A percentile compares a stretch with the other conserved stretches of the same genome.
phyloP scores from a whole-genome alignment of 2,329 filamentous ascomycete genomes.

The Hymenotorrendiella dingleyae region DNA sequence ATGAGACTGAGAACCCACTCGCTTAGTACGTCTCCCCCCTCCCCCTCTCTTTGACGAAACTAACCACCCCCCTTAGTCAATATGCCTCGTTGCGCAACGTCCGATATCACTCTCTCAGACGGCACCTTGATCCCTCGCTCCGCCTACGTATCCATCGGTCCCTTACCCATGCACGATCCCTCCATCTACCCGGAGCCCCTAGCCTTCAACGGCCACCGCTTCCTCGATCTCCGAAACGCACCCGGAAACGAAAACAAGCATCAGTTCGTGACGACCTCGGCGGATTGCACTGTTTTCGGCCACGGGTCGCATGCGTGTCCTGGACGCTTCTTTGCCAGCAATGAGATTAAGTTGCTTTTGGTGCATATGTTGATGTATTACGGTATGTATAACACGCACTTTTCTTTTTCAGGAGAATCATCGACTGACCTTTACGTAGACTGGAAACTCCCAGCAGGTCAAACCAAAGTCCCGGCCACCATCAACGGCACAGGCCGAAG shows the following conservation, averaged over 20 bases:
- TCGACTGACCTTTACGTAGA: too few relatives aligned
- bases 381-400: too few relatives aligned
- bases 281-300: conserved; percentile 32
- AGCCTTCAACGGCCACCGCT: conserved; percentile 18
- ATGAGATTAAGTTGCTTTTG: conserved; percentile 35
- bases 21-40: conserved; percentile 20
- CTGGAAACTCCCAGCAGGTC: conserved; percentile 55
- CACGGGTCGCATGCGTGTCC: conserved; percentile 39
- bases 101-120: conserved; percentile 26
- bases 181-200: conserved; percentile 8
- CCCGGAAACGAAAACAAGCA: conserved; percentile 23
- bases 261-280: conserved; percentile 33
- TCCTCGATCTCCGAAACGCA: conserved; percentile 15
- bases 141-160: conserved; percentile 5
- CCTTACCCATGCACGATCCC: conserved; percentile 23
- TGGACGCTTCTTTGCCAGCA: conserved; percentile 36
- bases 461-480: conserved; percentile 55
- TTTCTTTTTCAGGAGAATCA: too few relatives aligned
- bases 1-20: conserved; percentile 31
- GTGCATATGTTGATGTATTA: conserved; percentile 31
- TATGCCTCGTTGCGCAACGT: conserved; percentile 17
- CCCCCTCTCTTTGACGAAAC: background rate
- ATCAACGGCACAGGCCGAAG: conserved; percentile 7
- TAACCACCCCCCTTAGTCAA: conserved; percentile 11
- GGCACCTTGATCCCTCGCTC: conserved; percentile 28